Percentiles rank a stretch among this genome's conserved stretches.
These are phyloP conservation scores for Globisporangium recalcitrans DNA, from an alignment of 352 stramenopile species.

Conservation along the genomic window DNA sequence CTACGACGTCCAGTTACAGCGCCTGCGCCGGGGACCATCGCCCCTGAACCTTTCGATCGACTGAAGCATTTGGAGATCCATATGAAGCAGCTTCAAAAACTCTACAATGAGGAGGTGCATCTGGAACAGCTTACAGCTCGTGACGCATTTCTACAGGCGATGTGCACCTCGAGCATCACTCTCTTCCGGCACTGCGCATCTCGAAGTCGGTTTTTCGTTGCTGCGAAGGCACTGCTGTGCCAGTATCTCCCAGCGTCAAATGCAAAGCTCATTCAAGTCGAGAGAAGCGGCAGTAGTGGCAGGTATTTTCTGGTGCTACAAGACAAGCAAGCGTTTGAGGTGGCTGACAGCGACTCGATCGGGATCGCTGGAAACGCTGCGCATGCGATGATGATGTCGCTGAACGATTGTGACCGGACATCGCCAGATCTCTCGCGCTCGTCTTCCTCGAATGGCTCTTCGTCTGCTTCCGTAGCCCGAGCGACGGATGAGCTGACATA, in stretches of 20 bases:
- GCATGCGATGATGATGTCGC: conserved; percentile 3
- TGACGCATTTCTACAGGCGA: conserved; percentile 32
- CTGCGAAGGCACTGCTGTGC: conserved; percentile 33
- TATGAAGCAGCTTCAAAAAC: conserved; percentile 43
- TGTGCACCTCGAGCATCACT: conserved; percentile 45
- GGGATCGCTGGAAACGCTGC: conserved; percentile 13
- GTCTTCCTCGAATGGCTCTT: conserved; percentile 4
- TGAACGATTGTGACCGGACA: background rate
- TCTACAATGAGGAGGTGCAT: conserved; percentile 42
- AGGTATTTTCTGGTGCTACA: conserved; percentile 14
- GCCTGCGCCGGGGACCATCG: background rate
- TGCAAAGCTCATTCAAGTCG: conserved; percentile 27
- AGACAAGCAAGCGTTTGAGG: background rate
- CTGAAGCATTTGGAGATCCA: conserved; percentile 42
- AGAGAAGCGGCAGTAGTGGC: conserved; percentile 9
- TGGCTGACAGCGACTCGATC: conserved; percentile 1
- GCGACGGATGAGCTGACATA: background rate
- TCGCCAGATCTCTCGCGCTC: conserved; percentile 1
- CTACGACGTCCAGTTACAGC: conserved; percentile 4
- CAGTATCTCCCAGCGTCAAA: conserved; percentile 32
- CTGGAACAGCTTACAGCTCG: conserved; percentile 36
- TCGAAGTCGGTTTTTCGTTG: conserved; percentile 28
- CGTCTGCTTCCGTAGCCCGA: background rate
- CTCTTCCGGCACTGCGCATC: conserved; percentile 38
- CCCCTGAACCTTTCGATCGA: conserved; percentile 13